Conservation (phyloP, 2,329 filamentous ascomycete species). For the Aureobasidium sp. region DNA sequence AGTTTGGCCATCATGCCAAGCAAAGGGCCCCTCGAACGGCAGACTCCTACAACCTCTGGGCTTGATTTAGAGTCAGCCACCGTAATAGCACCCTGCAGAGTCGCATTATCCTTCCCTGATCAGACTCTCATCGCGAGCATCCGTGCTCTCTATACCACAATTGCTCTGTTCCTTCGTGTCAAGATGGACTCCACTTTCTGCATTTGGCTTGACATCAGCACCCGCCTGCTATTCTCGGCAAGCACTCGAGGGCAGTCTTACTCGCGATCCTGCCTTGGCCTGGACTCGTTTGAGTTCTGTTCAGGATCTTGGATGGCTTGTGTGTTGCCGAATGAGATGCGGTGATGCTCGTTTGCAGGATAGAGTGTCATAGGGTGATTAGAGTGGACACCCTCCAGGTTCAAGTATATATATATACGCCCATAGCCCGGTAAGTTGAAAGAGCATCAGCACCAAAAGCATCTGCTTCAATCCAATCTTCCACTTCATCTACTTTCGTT, state of each 20-base stretch:
- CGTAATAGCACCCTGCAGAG: background rate
- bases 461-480: background rate
- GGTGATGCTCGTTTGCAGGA: conserved; percentile 2
- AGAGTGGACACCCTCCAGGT: background rate
- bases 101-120: background rate
- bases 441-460: background rate
- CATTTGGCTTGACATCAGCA: background rate
- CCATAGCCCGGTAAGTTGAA: background rate
- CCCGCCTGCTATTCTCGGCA: background rate
- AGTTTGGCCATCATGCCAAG: background rate
- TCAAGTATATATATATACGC: conserved; percentile 1
- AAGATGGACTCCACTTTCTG: background rate
- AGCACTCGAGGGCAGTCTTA: background rate
- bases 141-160: conserved; percentile 5
- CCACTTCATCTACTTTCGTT: background rate
- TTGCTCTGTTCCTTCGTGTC: background rate
- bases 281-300: background rate
- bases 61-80: conserved; percentile 7
- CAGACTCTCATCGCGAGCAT: background rate
- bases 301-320: background rate
- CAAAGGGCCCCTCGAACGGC: background rate
- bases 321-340: background rate
- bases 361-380: background rate
- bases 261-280: conserved; percentile 5
- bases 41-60: background rate